Base-by-base conservation (phyloP, 23 red algal genomes). In the Rhodosorus marinus region DNA sequence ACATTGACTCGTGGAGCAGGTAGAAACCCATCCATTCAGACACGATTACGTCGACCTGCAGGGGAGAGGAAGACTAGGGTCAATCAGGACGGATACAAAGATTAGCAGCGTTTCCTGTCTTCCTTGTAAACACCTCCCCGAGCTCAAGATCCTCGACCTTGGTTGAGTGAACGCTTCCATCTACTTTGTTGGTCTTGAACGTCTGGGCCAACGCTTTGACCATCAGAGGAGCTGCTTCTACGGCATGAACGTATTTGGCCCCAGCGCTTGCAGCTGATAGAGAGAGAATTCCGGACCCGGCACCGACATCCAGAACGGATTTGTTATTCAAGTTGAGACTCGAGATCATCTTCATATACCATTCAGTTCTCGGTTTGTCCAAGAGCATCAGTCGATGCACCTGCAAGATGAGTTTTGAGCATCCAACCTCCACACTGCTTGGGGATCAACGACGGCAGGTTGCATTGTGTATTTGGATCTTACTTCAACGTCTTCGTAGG, bases 21-120 rank as follows among this genome's bases (percentile, higher is more conserved):
- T 85, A 95, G 62, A 85, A 95, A 0, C 88, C 88, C 88, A 95
- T 95, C 88, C 88, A 95, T 46, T 95, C 88, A 9, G 77, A 83
- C 26, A 95, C 75, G 51, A 95, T 95, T 48, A 95, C 75, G 45
- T 95, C 88, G 8, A 95, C 88, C 26, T 79, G 55, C 17, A 51
- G 48, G 14, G 78, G 62, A 4, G n/a, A n/a, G n/a, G n/a, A n/a
- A n/a, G n/a, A n/a, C n/a, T n/a, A n/a, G n/a, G n/a, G n/a, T n/a
- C n/a, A n/a, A n/a, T n/a, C n/a, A n/a, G n/a, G n/a, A n/a, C n/a
- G n/a, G n/a, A n/a, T n/a, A n/a, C n/a, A n/a, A n/a, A n/a, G n/a
- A n/a, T n/a, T n/a, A n/a, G n/a, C n/a, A n/a, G n/a, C n/a, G n/a
- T n/a, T n/a, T n/a, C n/a, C n/a, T n/a, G n/a, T n/a, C n/a, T n/a